phyloP scores from a whole-genome alignment of 495 filamentous ascomycete genomes.

The Annulohypoxylon stygium region DNA sequence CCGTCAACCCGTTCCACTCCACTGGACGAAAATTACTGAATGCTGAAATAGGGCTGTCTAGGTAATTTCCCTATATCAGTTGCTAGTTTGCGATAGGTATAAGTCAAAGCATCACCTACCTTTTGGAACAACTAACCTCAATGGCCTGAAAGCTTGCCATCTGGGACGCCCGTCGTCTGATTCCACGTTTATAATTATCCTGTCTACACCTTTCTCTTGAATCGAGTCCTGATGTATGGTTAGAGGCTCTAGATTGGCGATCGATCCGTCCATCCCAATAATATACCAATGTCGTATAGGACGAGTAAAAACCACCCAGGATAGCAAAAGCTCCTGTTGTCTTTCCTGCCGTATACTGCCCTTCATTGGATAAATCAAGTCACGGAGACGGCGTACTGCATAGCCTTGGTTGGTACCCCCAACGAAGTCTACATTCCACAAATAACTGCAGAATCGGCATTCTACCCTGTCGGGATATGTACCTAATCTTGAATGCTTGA shows the following conservation, averaged over 20 bases:
- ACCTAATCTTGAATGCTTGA: constrained; percentile 22
- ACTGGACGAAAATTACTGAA: constrained; percentile 25
- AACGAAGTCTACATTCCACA: constrained; percentile 30
- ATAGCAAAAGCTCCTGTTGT: background rate
- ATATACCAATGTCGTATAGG: constrained; percentile 17
- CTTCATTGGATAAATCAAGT: constrained; percentile 13
- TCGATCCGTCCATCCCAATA: constrained; percentile 3
- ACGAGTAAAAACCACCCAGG: constrained; percentile 20
- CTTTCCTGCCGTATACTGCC: constrained; percentile 1
- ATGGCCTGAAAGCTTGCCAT: constrained; percentile 22
- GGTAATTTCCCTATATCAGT: background rate
- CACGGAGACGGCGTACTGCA: constrained; percentile 19
- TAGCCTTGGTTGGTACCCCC: constrained; percentile 7
- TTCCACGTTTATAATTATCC: constrained; percentile 21
- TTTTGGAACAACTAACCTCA: constrained; percentile 14
- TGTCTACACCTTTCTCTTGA: constrained; percentile 15
- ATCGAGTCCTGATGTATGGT: constrained; percentile 1
- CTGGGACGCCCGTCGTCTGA: constrained; percentile 12
- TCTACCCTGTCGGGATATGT: constrained; percentile 14
- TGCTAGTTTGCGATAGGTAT: background rate
- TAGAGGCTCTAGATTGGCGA: constrained; percentile 15
- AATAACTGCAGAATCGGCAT: constrained; percentile 26
- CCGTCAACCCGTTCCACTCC: constrained; percentile 17
- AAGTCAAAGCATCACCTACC: constrained; percentile 3
- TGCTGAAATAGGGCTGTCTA: constrained; percentile 21